Evolutionary conservation across 2,329 filamentous ascomycete species (phyloP).

Genomic region (Nemania bipapillata): DNA sequence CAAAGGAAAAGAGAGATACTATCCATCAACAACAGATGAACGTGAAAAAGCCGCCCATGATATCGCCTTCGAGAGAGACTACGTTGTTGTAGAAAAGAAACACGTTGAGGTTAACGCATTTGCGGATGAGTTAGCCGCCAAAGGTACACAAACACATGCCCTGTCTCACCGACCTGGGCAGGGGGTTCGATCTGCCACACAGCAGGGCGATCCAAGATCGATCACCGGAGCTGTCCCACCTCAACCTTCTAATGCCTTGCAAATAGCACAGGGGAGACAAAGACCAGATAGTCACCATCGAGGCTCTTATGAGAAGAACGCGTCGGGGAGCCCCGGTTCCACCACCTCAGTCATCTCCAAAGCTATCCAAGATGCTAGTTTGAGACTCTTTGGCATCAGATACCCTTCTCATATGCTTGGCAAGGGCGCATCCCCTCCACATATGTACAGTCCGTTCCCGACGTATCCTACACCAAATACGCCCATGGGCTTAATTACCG

Average conservation of each 20-base stretch:
- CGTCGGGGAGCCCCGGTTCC: slow-evolving; percentile 76
- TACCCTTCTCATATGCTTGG: slow-evolving; percentile 70
- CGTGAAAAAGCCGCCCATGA: slow-evolving; percentile 83
- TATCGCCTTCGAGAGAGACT: slow-evolving; percentile 89
- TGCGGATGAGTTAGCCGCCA: slow-evolving; percentile 91
- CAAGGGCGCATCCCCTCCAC: slow-evolving; percentile 77
- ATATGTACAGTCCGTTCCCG: slow-evolving; percentile 83
- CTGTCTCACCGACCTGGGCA: slow-evolving; percentile 67
- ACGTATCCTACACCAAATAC: slow-evolving; percentile 78
- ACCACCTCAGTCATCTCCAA: slow-evolving; percentile 93
- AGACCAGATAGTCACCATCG: slow-evolving; percentile 76
- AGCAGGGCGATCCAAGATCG: slow-evolving; percentile 76
- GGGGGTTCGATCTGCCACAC: slow-evolving; percentile 79
- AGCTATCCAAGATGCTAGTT: slow-evolving; percentile 91
- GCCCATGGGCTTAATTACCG: slow-evolving; percentile 72
- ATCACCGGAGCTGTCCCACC: slow-evolving; percentile 75
- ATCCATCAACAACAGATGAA: slow-evolving; percentile 58
- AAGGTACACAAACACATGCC: slow-evolving; percentile 62
- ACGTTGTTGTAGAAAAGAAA: slow-evolving; percentile 93
- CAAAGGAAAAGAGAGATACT: slow-evolving; percentile 49
- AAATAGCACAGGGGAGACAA: slow-evolving; percentile 74
- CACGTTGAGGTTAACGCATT: slow-evolving; percentile 97
- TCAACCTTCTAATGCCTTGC: slow-evolving; percentile 75
- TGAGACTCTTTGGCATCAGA: slow-evolving; percentile 76
- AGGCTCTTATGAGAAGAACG: slow-evolving; percentile 79